These are phyloP conservation scores for Pseudocercospora cruenta DNA, from an alignment of 2,329 filamentous ascomycete species.

Conservation along the genomic window DNA sequence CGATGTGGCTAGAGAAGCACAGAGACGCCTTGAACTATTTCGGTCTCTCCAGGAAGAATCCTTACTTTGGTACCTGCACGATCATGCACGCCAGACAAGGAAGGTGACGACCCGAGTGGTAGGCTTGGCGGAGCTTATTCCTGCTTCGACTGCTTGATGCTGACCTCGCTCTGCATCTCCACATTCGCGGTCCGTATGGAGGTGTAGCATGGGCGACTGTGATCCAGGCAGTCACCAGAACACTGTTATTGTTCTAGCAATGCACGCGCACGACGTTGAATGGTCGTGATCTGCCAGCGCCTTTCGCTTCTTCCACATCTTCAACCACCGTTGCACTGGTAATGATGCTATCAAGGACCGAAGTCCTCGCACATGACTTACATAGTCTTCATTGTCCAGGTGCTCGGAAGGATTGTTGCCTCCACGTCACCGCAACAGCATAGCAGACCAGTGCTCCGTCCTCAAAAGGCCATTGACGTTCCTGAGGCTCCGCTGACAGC, in stretches of 20 bases:
- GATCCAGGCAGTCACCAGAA: neutral
- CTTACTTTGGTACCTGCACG: slow-evolving; percentile 8
- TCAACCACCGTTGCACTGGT: neutral
- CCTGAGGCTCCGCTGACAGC: slow-evolving; percentile 11
- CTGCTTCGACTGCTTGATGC: slow-evolving; percentile 6
- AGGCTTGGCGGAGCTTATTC: slow-evolving; percentile 10
- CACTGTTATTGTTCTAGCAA: neutral
- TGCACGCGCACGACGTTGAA: neutral
- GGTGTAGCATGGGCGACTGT: neutral
- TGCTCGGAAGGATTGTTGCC: neutral
- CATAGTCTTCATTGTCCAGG: neutral
- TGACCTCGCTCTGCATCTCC: slow-evolving; percentile 1
- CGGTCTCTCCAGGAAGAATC: neutral
- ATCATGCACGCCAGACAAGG: slow-evolving; percentile 1
- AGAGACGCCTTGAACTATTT: slow-evolving; percentile 2
- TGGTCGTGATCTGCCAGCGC: neutral
- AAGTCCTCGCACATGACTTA: neutral
- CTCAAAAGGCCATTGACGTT: neutral
- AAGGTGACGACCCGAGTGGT: slow-evolving; percentile 6
- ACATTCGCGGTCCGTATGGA: neutral
- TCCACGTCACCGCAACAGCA: neutral
- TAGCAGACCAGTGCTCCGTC: neutral
- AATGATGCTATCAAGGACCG: neutral
- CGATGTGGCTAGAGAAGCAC: slow-evolving; percentile 4
- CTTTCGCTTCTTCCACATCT: neutral